phyloP scores from a whole-genome alignment of 1,284 basidiomycete species.

The Somion occarium region DNA sequence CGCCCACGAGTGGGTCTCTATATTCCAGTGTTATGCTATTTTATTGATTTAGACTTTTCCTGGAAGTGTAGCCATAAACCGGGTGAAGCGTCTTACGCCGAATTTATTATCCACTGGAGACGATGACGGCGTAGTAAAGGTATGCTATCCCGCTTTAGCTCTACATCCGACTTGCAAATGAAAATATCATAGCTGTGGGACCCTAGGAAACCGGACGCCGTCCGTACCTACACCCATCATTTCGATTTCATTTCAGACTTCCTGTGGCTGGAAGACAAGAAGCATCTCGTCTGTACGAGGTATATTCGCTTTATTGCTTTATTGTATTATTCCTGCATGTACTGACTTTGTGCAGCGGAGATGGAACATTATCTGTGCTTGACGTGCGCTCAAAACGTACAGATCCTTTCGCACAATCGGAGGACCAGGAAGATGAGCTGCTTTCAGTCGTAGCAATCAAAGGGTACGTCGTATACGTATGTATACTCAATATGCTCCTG shows the following conservation, averaged over 20 bases:
- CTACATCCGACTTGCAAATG: neutral
- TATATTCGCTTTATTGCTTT: conserved; percentile 31
- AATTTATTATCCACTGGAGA: conserved; percentile 83
- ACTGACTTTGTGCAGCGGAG: conserved; percentile 53
- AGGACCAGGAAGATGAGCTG: conserved; percentile 95
- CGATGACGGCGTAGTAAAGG: conserved; percentile 92
- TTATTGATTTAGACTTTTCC: conserved; percentile 30
- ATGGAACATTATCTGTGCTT: conserved; percentile 88
- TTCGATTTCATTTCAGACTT: conserved; percentile 96
- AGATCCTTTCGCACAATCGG: conserved; percentile 74
- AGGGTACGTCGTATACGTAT: conserved; percentile 40
- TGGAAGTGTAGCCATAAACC: conserved; percentile 78
- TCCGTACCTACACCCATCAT: conserved; percentile 80
- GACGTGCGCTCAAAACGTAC: conserved; percentile 79
- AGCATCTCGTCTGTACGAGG: conserved; percentile 84
- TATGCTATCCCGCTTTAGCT: conserved; percentile 21
- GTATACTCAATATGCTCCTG: neutral
- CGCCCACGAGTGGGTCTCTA: conserved; percentile 74
- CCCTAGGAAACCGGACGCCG: conserved; percentile 59
- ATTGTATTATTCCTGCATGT: neutral
- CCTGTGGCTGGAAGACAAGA: conserved; percentile 80
- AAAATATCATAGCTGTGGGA: conserved; percentile 75
- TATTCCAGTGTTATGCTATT: conserved; percentile 4
- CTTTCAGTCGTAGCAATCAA: conserved; percentile 83
- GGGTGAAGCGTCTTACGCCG: conserved; percentile 66